These are phyloP conservation scores for Neofusicoccum umdonicola DNA, from an alignment of 2,329 filamentous ascomycete species.

Conservation along the genomic window DNA sequence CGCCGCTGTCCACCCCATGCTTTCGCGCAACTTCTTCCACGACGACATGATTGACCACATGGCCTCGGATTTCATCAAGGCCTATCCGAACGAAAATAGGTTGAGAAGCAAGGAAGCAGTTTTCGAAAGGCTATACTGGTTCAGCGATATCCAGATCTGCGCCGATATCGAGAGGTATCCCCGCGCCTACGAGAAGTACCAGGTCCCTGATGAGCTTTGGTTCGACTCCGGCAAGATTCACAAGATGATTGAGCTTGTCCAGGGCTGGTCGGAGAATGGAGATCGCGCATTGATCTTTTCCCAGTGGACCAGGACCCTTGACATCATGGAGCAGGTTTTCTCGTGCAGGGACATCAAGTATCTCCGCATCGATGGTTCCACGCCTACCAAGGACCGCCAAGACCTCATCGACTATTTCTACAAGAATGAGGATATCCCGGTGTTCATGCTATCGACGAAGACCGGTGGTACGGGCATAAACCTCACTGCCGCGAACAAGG, in stretches of 20 bases:
- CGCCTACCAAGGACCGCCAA: slow-evolving; percentile 79
- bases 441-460: slow-evolving; percentile 90
- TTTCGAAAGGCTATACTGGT: slow-evolving; percentile 52
- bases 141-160: slow-evolving; percentile 50
- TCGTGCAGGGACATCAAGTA: slow-evolving; percentile 70
- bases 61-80: slow-evolving; percentile 70
- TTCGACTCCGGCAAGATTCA: slow-evolving; percentile 82
- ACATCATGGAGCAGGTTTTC: slow-evolving; percentile 83
- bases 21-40: slow-evolving; percentile 79
- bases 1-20: slow-evolving; percentile 84
- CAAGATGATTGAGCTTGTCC: slow-evolving; percentile 72
- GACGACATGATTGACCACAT: slow-evolving; percentile 75
- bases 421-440: slow-evolving; percentile 70
- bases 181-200: slow-evolving; percentile 45
- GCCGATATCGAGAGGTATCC: background rate
- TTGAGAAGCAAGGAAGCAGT: slow-evolving; percentile 51
- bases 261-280: slow-evolving; percentile 71
- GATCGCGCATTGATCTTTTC: slow-evolving; percentile 90
- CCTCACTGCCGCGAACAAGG: slow-evolving; percentile 91
- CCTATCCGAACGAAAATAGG: slow-evolving; percentile 46
- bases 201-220: slow-evolving; percentile 62
- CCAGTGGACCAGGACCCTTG: slow-evolving; percentile 87
- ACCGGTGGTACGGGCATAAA: slow-evolving; percentile 98
- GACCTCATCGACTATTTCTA: slow-evolving; percentile 86
- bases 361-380: slow-evolving; percentile 82